Conservation (phyloP, 2,329 filamentous ascomycete species). For the Aspergillus phoenicis region DNA sequence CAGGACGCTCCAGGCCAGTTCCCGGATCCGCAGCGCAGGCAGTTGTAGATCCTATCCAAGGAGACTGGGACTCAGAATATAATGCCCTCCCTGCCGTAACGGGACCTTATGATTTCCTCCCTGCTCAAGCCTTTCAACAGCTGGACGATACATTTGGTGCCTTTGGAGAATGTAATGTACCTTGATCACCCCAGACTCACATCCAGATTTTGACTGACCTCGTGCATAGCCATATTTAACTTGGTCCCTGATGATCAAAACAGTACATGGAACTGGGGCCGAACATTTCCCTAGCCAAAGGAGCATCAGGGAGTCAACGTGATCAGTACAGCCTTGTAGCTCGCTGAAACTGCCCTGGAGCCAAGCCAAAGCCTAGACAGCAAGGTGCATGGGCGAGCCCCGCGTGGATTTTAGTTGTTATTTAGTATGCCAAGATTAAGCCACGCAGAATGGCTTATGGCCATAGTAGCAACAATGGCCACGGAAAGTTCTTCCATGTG, state of each 20-base stretch:
- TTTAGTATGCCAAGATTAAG: too few relatives aligned
- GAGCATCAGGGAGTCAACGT: too few relatives aligned
- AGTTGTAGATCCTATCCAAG: neutral
- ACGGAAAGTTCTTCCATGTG: too few relatives aligned
- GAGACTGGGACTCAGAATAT: neutral
- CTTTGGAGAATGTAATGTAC: constrained; percentile 1
- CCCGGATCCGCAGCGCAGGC: neutral
- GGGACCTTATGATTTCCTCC: neutral
- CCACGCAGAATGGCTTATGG: too few relatives aligned
- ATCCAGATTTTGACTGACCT: neutral
- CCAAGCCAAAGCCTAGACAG: neutral
- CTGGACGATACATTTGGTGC: constrained; percentile 4
- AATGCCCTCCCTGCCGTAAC: neutral
- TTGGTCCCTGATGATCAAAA: constrained; percentile 5
- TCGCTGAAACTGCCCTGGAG: neutral
- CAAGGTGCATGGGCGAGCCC: too few relatives aligned
- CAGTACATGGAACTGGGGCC: constrained; percentile 6
- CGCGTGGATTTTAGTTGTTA: too few relatives aligned
- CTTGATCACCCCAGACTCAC: neutral
- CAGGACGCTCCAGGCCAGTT: neutral
- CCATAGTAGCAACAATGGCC: too few relatives aligned
- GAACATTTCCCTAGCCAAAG: neutral
- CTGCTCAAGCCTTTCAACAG: neutral
- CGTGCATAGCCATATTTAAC: neutral
- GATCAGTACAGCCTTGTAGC: neutral